Percentiles rank a stretch among this genome's conserved stretches.
Conservation (phyloP, 192 early-diverging fungal genomes). For the Coemansia sp. region DNA sequence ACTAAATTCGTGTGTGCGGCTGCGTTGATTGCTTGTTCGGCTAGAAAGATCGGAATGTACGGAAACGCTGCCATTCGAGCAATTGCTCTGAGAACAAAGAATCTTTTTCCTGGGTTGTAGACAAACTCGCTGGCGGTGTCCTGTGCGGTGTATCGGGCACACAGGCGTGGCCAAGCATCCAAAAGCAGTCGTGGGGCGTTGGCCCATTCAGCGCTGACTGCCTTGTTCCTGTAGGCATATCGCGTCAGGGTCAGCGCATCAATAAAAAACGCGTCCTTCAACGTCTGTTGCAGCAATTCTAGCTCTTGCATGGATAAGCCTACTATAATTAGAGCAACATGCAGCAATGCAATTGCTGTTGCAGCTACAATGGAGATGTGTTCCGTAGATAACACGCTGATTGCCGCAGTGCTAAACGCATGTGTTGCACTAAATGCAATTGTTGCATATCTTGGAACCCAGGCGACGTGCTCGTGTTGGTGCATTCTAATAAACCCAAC, state of each 20-base stretch:
- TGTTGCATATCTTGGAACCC: slow-evolving; percentile 1
- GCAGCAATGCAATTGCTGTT: not conserved
- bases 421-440: not conserved
- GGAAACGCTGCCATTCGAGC: slow-evolving; percentile 8
- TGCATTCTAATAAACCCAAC: not conserved
- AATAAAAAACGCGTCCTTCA: not conserved
- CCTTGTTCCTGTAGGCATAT: not conserved
- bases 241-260: not conserved
- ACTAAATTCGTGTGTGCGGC: not conserved
- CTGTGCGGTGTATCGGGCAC: not conserved
- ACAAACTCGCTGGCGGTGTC: not conserved
- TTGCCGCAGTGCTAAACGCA: not conserved
- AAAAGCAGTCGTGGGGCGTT: not conserved
- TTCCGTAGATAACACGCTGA: not conserved
- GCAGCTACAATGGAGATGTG: not conserved
- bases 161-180: not conserved
- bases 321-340: not conserved
- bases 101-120: slow-evolving; percentile 10
- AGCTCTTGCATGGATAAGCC: not conserved
- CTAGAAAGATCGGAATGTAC: slow-evolving; percentile 13
- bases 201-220: not conserved
- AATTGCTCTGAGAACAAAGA: slow-evolving; percentile 25
- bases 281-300: not conserved
- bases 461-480: not conserved
- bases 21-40: slow-evolving; percentile 5